Evolutionary conservation across 2,329 filamentous ascomycete species (phyloP).

Genomic region (Aspergillus melleus): DNA sequence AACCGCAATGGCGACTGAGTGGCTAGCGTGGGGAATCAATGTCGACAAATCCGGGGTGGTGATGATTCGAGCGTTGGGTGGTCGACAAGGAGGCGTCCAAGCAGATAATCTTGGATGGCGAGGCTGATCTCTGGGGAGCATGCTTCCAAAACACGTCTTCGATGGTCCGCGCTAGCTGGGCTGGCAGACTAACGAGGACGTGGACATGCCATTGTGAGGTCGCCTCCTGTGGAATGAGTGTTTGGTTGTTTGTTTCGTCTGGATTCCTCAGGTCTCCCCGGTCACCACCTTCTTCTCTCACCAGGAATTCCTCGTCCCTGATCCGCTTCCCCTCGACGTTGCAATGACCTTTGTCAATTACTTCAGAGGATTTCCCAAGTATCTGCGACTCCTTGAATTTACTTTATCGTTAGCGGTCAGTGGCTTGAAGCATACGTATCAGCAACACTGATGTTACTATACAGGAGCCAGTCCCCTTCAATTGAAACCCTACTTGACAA

Average conservation of each 20-base stretch:
- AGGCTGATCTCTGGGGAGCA: constrained; percentile 14
- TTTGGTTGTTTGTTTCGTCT: constrained; percentile 20
- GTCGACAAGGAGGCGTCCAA: constrained; percentile 5
- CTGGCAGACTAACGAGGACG: not conserved
- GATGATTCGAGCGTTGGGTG: not conserved
- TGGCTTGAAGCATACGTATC: not conserved
- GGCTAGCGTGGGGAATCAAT: not conserved
- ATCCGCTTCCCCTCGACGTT: not conserved
- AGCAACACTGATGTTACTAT: not conserved
- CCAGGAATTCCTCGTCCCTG: not conserved
- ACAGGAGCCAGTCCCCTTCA: not conserved
- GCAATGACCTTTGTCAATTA: not conserved
- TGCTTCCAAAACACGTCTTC: constrained; percentile 12
- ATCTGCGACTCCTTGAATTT: not conserved
- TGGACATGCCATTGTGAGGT: constrained; percentile 16
- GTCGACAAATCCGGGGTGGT: not conserved
- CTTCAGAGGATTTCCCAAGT: not conserved
- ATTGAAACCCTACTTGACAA: not conserved
- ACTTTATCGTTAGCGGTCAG: not conserved
- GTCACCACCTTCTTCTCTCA: constrained; percentile 11
- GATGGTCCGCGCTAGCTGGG: constrained; percentile 4
- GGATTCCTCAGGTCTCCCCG: constrained; percentile 20
- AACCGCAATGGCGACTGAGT: not conserved
- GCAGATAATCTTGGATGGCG: constrained; percentile 13
- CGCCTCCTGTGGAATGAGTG: constrained; percentile 18